Evolutionary conservation across 2,329 filamentous ascomycete species (phyloP), one percentile per base, ranked within the genome.

Genomic region (Paracorniculantispora psalliotae): DNA sequence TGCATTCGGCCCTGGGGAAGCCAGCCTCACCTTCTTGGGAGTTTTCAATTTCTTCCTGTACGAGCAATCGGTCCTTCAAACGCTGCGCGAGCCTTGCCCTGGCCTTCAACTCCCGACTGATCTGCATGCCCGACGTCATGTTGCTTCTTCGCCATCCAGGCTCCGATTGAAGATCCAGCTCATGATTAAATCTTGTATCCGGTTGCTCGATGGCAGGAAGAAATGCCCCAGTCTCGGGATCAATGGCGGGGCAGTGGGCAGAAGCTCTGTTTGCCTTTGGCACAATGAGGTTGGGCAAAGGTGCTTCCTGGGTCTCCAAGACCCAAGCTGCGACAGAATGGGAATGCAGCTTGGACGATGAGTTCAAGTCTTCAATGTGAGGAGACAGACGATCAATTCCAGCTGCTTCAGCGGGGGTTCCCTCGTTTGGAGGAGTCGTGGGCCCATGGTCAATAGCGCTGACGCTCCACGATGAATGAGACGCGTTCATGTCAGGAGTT

Each of bases 1-100:
- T 68, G 46, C 74, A 79, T 3, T 67, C 9, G 48, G 69, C 61
- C 58, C 60, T 66, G 13, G 69, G 71, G 65, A 66, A 72, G 9
- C 49, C 21, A 10, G 61, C 59, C 25, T 66, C 63, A 23, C 64
- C 55, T 17, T 54, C 30, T 12, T 62, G 49, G 35, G 60, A 8
- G 13, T 23, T 3, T 23, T 28, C 30, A 4, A 12, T 19, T 13
- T 52, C 56, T 25, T 59, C 60, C 21, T 53, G 41, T 30, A 28
- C 2, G 41, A 48, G 17, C 25, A 51, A 25, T 55, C 35, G 21
- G 41, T 63, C 17, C 43, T 25, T 44, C 3, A 59, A 15, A 9
- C 43, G 55, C 13, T 61, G 59, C 4, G 49, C 64, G 13, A 70
- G 39, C 1, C 46, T 56, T n/a, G 66, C 57, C 1, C 69, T 66